Percentiles rank a stretch among this genome's conserved stretches.
Conservation (phyloP, 257 asterid genomes). For the Paraleonurus japonicus region DNA sequence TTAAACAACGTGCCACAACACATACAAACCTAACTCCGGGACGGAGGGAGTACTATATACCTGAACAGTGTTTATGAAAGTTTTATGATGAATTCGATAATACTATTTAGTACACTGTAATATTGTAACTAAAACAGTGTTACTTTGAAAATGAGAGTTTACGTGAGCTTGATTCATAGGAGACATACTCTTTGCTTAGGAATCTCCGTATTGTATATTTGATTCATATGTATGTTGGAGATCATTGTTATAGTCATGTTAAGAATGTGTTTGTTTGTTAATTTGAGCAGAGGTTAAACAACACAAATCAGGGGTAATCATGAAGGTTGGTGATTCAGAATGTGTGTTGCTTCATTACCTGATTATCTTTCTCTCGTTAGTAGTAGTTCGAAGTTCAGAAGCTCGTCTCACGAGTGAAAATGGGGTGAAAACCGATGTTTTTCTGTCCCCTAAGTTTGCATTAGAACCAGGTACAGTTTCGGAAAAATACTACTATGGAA, state of each 20-base stretch:
- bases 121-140: too few species aligned
- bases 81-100: too few species aligned
- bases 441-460: conserved; percentile 57
- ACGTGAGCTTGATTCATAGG: too few species aligned
- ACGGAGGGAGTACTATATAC: too few species aligned
- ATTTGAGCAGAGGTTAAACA: conserved; percentile 18
- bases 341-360: conserved; percentile 24
- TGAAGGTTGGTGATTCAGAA: conserved; percentile 21
- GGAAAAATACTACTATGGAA: conserved; percentile 43
- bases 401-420: conserved; percentile 28
- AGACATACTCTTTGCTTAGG: too few species aligned
- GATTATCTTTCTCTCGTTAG: conserved; percentile 25
- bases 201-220: not conserved
- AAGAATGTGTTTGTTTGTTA: not conserved
- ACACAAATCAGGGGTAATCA: conserved; percentile 12
- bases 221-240: not conserved
- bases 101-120: too few species aligned
- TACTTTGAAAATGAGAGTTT: too few species aligned
- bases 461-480: conserved; percentile 62
- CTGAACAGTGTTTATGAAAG: too few species aligned
- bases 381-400: conserved; percentile 19
- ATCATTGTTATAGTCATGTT: not conserved
- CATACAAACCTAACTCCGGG: too few species aligned
- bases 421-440: conserved; percentile 46
- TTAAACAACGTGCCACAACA: too few species aligned